Conservation (phyloP, 257 asterid genomes). For the Cinchona pubescens region DNA sequence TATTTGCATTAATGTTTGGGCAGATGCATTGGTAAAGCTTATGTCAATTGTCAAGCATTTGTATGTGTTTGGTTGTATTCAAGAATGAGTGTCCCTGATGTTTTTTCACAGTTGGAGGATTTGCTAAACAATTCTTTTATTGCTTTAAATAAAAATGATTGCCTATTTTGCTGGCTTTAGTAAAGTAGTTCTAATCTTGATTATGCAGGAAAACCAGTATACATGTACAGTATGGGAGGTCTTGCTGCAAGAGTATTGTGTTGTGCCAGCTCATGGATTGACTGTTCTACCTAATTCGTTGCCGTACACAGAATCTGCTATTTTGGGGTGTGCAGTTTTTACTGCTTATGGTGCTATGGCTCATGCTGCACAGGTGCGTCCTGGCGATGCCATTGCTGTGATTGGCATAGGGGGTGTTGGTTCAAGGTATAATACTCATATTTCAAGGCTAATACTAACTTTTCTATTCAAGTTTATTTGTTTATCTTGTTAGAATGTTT, state of each 20-base stretch:
- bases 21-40: not conserved
- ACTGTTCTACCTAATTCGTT: slow-evolving; percentile 67
- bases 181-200: slow-evolving; percentile 21
- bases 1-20: too few species aligned
- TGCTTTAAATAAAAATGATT: slow-evolving; percentile 1
- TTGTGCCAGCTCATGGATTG: slow-evolving; percentile 89
- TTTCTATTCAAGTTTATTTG: not conserved
- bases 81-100: not conserved
- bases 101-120: not conserved
- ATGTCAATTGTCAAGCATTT: not conserved
- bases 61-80: not conserved
- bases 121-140: not conserved
- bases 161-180: slow-evolving; percentile 18
- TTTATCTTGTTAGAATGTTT: not conserved
- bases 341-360: slow-evolving; percentile 99
- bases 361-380: slow-evolving; percentile 92
- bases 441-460: not conserved
- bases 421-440: slow-evolving; percentile 59
- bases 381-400: slow-evolving; percentile 91
- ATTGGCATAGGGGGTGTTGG: slow-evolving; percentile 99
- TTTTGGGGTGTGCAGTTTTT: slow-evolving; percentile 94
- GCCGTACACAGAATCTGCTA: slow-evolving; percentile 93
- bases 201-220: slow-evolving; percentile 84
- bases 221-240: slow-evolving; percentile 99
- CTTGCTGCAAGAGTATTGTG: slow-evolving; percentile 97